Conservation (phyloP, 305 asterid genomes). For the Salvia sclarea region DNA sequence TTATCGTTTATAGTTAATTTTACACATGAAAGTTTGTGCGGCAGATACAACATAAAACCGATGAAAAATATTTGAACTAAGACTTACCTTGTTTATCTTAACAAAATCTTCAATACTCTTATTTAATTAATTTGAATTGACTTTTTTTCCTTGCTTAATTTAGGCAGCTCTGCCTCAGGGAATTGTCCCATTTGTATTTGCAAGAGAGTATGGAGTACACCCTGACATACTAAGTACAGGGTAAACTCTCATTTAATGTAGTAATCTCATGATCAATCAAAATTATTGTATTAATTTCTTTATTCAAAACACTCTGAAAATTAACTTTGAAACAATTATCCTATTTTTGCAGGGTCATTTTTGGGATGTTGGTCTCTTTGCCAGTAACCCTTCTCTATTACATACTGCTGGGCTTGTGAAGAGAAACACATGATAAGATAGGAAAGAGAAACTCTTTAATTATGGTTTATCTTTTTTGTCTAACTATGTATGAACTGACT, state of each 20-base stretch:
- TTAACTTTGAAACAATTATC: background rate
- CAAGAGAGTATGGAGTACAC: constrained; percentile 71
- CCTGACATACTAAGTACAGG: constrained; percentile 75
- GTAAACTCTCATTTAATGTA: constrained; percentile 29
- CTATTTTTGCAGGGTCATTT: constrained; percentile 61
- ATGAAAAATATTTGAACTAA: too few relatives aligned
- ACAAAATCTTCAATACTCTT: background rate
- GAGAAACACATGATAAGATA: background rate
- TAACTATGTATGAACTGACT: constrained; percentile 26
- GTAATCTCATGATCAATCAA: background rate
- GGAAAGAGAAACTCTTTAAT: background rate
- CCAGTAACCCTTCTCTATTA: constrained; percentile 71
- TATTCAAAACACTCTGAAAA: background rate
- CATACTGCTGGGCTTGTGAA: constrained; percentile 61
- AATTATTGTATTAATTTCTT: background rate
- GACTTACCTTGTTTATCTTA: background rate
- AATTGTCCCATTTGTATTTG: constrained; percentile 76
- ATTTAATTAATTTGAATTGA: background rate
- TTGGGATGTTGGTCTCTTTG: constrained; percentile 74
- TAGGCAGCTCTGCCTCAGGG: constrained; percentile 85
- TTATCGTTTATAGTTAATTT: too few relatives aligned
- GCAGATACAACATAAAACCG: too few relatives aligned
- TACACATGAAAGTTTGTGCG: too few relatives aligned
- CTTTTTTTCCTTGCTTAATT: background rate
- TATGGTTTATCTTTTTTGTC: background rate